A percentile compares a stretch with the other conserved stretches of the same genome.
Conservation (phyloP, 1,284 basidiomycete genomes). For the Ceratobasidium sp. region DNA sequence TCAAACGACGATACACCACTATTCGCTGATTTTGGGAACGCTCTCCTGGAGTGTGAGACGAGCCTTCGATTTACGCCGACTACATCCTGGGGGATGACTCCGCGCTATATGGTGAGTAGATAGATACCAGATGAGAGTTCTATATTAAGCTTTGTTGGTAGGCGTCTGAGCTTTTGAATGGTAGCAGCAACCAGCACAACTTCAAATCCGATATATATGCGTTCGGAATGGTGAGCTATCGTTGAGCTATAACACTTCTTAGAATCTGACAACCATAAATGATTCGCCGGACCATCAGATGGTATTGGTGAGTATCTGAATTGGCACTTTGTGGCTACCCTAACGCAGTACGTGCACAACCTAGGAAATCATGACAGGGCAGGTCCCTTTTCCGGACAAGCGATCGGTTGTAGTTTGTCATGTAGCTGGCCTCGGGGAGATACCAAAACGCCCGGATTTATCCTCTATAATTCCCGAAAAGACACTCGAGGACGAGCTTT, state of each 20-base stretch:
- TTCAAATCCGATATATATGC: constrained; percentile 34
- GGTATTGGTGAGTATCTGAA: constrained; percentile 8
- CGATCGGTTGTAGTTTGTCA: background rate
- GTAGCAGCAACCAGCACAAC: background rate
- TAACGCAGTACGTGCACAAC: background rate
- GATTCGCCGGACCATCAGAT: background rate
- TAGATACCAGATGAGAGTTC: background rate
- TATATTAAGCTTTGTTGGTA: background rate
- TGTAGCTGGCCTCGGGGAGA: background rate
- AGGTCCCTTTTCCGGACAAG: background rate
- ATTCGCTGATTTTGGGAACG: constrained; percentile 38
- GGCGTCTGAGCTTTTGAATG: constrained; percentile 25
- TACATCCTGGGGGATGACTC: background rate
- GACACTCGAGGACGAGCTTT: constrained; percentile 22
- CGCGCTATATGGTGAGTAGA: constrained; percentile 5
- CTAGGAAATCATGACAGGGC: constrained; percentile 30
- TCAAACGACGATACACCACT: background rate
- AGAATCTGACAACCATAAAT: too few relatives aligned
- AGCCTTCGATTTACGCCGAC: constrained; percentile 3
- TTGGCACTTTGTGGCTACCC: background rate
- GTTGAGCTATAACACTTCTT: background rate
- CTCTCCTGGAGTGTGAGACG: background rate
- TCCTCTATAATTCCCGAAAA: background rate
- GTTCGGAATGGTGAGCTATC: constrained; percentile 37
- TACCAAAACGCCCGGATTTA: background rate